Base-by-base conservation (phyloP, 148 eudicot genomes). In the Rhododendron griersonianum region DNA sequence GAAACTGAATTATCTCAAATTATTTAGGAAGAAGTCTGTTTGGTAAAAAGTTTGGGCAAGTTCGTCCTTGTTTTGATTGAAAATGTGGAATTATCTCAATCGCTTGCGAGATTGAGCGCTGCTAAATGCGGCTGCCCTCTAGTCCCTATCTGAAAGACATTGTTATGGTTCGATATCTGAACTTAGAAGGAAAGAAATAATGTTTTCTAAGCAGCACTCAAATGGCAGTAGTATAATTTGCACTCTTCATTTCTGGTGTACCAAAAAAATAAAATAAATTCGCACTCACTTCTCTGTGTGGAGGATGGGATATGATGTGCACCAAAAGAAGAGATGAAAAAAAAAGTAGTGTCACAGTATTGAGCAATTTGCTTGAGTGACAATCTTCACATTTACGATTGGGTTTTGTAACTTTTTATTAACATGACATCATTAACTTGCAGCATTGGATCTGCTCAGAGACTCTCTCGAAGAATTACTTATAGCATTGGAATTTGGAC, bases 111-210 rank as follows among this genome's bases (percentile, higher is more conserved):
- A 41, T 41, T 41, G 45, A 41, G 45, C 45, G 7, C 45, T 41
- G 45, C 45, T 41, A 0, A 41, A 41, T 41, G 45, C 7, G 0
- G 45, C 45, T 41, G 45, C 45, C 45, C 7, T 41, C 45, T 5
- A 6, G 45, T 41, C 45, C 45, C 45, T 41, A 41, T 47, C 50
- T 47, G 50, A 14, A 41, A 57, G 37, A 21, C 41, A 8, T 55
- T 35, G 25, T 33, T 10, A 35, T 7, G 9, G 37, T 14, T 55
- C 9, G 25, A 55, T 3, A 35, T 82, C 74, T 81, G 23, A 63
- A 25, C 76, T 83, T 25, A 44, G 85, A 83, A 83, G 85, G 85
- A 41, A 83, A 44, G 77, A 41, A 67, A 83, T 14, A 6, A 0
- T 7, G 28, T 37, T 47, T 39, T 71, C 16, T 61, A 13, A 59